These are phyloP conservation scores for Neurospora sp. DNA, from an alignment of 495 filamentous ascomycete species.

Conservation along the genomic window DNA sequence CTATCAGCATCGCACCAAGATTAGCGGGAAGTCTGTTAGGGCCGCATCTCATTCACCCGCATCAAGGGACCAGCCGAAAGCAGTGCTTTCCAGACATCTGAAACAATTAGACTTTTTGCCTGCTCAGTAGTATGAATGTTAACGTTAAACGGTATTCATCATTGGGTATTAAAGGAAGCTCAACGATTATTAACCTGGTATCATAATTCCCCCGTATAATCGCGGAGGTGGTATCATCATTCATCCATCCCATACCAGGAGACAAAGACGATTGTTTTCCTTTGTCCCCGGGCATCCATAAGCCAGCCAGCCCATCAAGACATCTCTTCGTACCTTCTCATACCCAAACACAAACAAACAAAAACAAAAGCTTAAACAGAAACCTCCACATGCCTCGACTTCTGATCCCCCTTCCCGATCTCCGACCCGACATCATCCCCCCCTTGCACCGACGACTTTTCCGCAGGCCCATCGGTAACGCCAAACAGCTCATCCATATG, in stretches of 20 bases:
- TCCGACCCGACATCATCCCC: background rate
- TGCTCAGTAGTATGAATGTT: background rate
- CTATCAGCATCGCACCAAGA: background rate
- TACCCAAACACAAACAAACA: background rate
- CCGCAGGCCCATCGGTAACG: slow-evolving; percentile 13
- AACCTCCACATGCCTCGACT: background rate
- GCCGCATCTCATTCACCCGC: background rate
- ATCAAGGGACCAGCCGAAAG: background rate
- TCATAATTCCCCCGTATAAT: background rate
- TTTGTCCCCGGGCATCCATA: background rate
- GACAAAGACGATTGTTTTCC: background rate
- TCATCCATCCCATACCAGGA: background rate
- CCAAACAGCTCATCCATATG: slow-evolving; percentile 30
- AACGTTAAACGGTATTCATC: background rate
- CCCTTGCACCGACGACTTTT: background rate
- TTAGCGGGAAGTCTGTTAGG: background rate
- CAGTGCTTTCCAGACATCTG: too few species aligned
- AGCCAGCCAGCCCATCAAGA: too few species aligned
- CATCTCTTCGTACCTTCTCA: background rate
- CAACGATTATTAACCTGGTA: background rate
- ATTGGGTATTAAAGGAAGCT: background rate
- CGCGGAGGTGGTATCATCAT: background rate
- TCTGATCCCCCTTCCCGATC: background rate
- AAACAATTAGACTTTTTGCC: too few species aligned
- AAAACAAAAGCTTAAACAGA: background rate